Evolutionary conservation across 73 alveolate genomes (phyloP).

Genomic region (Strombidium stylifer): DNA sequence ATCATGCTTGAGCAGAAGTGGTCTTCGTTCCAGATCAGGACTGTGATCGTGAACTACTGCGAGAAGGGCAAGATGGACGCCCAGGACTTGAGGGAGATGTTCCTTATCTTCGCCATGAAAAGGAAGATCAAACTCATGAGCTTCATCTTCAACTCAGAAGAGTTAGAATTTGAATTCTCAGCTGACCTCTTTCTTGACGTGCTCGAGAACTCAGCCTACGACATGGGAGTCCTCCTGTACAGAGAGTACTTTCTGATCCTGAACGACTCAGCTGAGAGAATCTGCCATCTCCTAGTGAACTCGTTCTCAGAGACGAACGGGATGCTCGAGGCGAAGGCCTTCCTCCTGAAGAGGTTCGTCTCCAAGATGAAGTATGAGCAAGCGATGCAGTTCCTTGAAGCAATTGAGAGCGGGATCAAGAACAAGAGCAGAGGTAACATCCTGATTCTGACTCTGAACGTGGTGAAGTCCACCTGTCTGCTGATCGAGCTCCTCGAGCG

Average conservation of each 20-base stretch:
- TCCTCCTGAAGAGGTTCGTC: constrained; percentile 44
- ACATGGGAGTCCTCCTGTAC: constrained; percentile 58
- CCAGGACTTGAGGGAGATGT: constrained; percentile 43
- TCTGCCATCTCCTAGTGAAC: constrained; percentile 35
- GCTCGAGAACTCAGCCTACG: constrained; percentile 60
- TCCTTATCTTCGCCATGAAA: constrained; percentile 53
- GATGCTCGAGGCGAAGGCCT: constrained; percentile 50
- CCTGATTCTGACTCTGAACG: constrained; percentile 38
- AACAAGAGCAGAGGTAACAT: constrained; percentile 43
- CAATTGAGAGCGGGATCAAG: constrained; percentile 21
- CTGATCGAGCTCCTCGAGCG: constrained; percentile 48
- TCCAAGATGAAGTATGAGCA: constrained; percentile 30
- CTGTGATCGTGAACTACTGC: constrained; percentile 3
- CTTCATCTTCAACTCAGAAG: constrained; percentile 42
- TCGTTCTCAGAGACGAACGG: constrained; percentile 48
- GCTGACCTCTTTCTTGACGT: constrained; percentile 45
- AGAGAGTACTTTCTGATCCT: constrained; percentile 55
- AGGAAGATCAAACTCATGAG: constrained; percentile 61
- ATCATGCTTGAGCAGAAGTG: constrained; percentile 54
- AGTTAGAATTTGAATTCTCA: constrained; percentile 18
- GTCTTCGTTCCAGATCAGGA: constrained; percentile 11
- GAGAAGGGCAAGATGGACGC: constrained; percentile 39
- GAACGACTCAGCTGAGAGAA: constrained; percentile 6
- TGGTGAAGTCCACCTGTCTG: constrained; percentile 43
- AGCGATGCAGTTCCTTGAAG: constrained; percentile 30